These are phyloP conservation scores for Yamadazyma friedrichii DNA, from an alignment of 1,139 yeast genomes.

Conservation along the genomic window DNA sequence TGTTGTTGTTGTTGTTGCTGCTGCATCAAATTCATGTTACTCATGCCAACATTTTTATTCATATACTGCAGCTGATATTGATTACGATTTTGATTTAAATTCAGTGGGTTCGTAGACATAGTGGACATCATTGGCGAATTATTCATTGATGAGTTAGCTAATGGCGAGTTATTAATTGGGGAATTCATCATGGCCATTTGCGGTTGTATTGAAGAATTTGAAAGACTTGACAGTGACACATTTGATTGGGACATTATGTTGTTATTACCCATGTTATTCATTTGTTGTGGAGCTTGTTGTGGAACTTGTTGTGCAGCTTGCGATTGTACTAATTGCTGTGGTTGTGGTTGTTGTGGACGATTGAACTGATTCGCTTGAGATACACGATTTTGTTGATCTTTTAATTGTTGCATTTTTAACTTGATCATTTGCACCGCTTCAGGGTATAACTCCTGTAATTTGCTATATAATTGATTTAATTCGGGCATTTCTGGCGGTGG, in stretches of 20 bases:
- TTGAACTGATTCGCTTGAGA: background rate
- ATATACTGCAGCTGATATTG: slow-evolving; percentile 3
- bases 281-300: background rate
- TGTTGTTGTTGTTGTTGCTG: slow-evolving; percentile 7
- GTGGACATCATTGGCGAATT: slow-evolving; percentile 16
- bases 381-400: slow-evolving; percentile 13
- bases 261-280: background rate
- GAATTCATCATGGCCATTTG: slow-evolving; percentile 9
- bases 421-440: slow-evolving; percentile 53
- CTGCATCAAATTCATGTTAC: slow-evolving; percentile 10
- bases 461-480: slow-evolving; percentile 43
- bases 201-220: background rate
- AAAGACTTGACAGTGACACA: background rate
- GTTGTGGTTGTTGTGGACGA: background rate
- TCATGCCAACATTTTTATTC: slow-evolving; percentile 8
- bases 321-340: background rate
- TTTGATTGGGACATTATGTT: slow-evolving; percentile 1
- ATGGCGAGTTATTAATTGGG: slow-evolving; percentile 9
- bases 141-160: slow-evolving; percentile 5
- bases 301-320: background rate
- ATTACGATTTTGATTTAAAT: slow-evolving; percentile 1
- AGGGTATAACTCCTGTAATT: slow-evolving; percentile 53
- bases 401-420: slow-evolving; percentile 44
- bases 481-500: slow-evolving; percentile 61
- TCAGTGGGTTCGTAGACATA: slow-evolving; percentile 11